These are phyloP conservation scores for Fomitopsis serialis DNA, from an alignment of 768 basidiomycete species.

Conservation along the genomic window DNA sequence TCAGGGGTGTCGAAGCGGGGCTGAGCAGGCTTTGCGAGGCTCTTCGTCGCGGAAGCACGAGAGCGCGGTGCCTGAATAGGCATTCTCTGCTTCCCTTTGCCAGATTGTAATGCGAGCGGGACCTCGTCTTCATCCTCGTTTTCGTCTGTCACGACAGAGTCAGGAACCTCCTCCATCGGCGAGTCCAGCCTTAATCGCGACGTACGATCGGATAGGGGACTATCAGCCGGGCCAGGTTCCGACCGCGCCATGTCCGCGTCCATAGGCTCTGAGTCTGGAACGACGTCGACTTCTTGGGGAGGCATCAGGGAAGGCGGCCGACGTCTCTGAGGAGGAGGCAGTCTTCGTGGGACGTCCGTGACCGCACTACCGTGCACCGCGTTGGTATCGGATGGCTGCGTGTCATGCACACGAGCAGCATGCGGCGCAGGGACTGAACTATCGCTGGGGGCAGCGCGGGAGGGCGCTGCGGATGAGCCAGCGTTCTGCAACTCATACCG, in stretches of 20 bases:
- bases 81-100: conserved; percentile 11
- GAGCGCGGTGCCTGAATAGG: background rate
- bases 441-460: background rate
- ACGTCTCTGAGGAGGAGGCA: conserved; percentile 2
- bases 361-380: conserved; percentile 7
- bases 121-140: conserved; percentile 32
- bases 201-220: background rate
- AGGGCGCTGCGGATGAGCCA: background rate
- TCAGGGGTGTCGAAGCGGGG: background rate
- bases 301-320: conserved; percentile 1
- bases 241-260: conserved; percentile 23
- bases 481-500: conserved; percentile 2
- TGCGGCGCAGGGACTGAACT: background rate
- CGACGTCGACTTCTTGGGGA: conserved; percentile 34
- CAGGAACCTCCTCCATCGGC: background rate
- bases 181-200: background rate
- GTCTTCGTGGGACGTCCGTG: background rate
- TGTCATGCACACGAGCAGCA: conserved; percentile 4
- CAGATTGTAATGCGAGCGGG: conserved; percentile 34
- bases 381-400: conserved; percentile 17
- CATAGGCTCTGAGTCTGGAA: conserved; percentile 62
- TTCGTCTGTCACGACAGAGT: conserved; percentile 7
- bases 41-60: background rate
- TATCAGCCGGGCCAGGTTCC: background rate
- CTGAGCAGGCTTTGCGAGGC: background rate